Base-by-base conservation (phyloP, 306 rosid species). In the Dalbergia cochinchinensis region DNA sequence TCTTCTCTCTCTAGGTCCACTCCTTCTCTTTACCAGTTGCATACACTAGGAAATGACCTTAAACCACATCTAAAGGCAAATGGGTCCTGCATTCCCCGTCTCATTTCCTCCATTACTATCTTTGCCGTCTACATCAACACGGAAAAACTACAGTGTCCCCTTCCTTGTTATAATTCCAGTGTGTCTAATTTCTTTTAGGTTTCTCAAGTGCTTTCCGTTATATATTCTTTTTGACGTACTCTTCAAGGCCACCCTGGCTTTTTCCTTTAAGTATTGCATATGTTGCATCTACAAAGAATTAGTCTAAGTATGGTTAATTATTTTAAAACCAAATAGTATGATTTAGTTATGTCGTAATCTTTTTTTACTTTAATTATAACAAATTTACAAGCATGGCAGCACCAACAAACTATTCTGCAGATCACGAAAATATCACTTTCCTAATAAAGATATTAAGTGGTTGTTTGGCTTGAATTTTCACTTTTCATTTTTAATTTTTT, bases 41-140 rank as follows among this genome's bases (percentile, higher is more conserved):
- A 72, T 57, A 64, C 73, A 82, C 74, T 37, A 44, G 65, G 34
- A 69, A 67, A 73, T 82, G 87, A 67, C 80, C 78, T 71, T 72
- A 35, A 68, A 76, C 75, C 48, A 71, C 20, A 69, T 73, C 71
- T 18, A 88, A 83, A 81, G 84, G 87, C 85, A 80, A 71, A 79
- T 80, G 96, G 91, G 88, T n/a, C 90, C 87, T 73, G 39, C 85
- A 65, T 79, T 87, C 83, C 55, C 61, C 6, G 41, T 86, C 80
- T 76, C 78, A 67, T 73, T 85, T 68, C 71, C 79, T 83, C 83
- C 57, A 41, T 86, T 87, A 79, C 87, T 80, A 69, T 87, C 85
- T 54, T 39, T 82, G 81, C 67, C 83, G 84, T 77, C 69, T 75
- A 65, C 79, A 73, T 89, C 87, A 73, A 73, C 78, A 69, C 16